phyloP scores from a whole-genome alignment of 106 monocot species.

The Dendrobium catenatum region DNA sequence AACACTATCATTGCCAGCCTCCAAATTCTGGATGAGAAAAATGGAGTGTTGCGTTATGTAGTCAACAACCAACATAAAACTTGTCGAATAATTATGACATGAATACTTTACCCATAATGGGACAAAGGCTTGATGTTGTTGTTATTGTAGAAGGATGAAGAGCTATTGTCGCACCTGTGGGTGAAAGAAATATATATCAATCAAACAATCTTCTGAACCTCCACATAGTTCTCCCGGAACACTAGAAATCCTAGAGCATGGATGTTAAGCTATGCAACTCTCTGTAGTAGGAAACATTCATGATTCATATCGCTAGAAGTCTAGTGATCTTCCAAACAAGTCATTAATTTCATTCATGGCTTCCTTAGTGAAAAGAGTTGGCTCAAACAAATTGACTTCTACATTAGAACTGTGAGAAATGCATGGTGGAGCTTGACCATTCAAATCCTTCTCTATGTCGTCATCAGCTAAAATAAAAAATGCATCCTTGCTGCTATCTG shows the following conservation, averaged over 20 bases:
- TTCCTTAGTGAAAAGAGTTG: slow-evolving; percentile 71
- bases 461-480: slow-evolving; percentile 71
- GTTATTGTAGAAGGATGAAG: not conserved
- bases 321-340: slow-evolving; percentile 76
- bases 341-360: slow-evolving; percentile 88
- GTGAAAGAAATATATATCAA: too few species aligned
- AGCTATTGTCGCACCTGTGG: not conserved
- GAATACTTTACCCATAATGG: too few species aligned
- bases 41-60: too few species aligned
- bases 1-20: too few species aligned
- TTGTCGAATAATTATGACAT: too few species aligned
- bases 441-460: slow-evolving; percentile 22
- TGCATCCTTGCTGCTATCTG: slow-evolving; percentile 2
- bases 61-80: too few species aligned
- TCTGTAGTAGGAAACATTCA: not conserved
- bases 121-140: too few species aligned
- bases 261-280: too few species aligned
- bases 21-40: too few species aligned
- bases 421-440: slow-evolving; percentile 5
- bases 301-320: slow-evolving; percentile 35
- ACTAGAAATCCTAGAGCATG: too few species aligned
- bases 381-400: slow-evolving; percentile 60
- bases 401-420: not conserved
- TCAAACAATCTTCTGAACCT: too few species aligned
- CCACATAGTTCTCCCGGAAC: too few species aligned